Base-by-base conservation (phyloP, 2,329 filamentous ascomycete species). In the Calycina marina region DNA sequence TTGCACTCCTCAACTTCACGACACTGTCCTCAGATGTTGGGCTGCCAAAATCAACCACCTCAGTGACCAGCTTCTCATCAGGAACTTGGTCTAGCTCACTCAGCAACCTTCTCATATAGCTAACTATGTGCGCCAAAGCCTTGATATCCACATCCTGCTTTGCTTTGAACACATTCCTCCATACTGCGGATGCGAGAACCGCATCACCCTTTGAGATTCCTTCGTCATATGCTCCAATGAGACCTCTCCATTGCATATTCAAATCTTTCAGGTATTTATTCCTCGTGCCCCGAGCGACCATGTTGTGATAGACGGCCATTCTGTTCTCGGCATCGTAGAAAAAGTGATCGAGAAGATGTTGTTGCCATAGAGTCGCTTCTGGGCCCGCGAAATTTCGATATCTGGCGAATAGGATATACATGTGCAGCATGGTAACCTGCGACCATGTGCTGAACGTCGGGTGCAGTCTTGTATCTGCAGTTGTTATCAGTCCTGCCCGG, bases 381-480 rank as follows among this genome's bases (percentile, higher is more conserved):
- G 77, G 69, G 33, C 65, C 61, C 14, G 82, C 76, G 46, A 94
- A 72, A 55, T 76, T 77, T 42, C 90, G 80, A 46, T 94, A 63
- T 35, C 86, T 79, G 28, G 82, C 79, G 34, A 82, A 80, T 38
- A 96, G 59, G 37, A 94, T 69, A 63, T 93, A 96, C 69, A 98
- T 80, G 63, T 98, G 88, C 37, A 98, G 69, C 67, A 93, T 93
- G 20, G 86, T 90, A 27, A 96, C 77, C 57, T 96, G 86, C 13
- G 85, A 82, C 90, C 90, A 98, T 35, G 82, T 88, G 52, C 77
- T 86, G 57, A 98, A 98, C 0, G 85, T 96, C 1, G 85, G 82
- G 18, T 70, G 66, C 12, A 98, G 71, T 15, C 71, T 71, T 41
- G 93, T 72, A 31, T 77, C 83, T 93, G 48, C n/a, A n/a, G n/a